Percentiles rank a stretch among this genome's conserved stretches.
These are phyloP conservation scores for Moniliella sp. DNA, from an alignment of 1,284 basidiomycete genomes.

Conservation along the genomic window DNA sequence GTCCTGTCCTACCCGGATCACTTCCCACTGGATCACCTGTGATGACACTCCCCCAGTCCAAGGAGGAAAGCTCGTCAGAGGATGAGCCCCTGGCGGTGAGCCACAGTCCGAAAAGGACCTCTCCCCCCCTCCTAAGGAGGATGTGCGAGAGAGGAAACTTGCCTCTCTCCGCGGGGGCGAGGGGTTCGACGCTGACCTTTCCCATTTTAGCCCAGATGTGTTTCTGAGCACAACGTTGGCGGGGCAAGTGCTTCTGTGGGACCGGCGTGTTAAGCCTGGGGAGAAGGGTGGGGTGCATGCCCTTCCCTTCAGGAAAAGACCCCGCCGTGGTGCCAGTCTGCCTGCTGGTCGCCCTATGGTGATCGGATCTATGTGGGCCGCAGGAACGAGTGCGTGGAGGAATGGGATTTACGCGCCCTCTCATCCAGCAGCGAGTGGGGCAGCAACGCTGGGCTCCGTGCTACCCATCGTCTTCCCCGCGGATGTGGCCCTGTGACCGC, in stretches of 20 bases:
- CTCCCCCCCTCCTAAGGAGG: no score
- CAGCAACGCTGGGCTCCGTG: neutral
- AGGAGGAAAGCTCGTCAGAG: no score
- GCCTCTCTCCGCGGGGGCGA: no score
- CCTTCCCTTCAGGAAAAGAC: conserved; percentile 68
- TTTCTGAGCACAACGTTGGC: conserved; percentile 74
- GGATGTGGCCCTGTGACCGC: conserved; percentile 80
- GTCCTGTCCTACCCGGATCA: no score
- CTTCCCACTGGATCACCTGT: no score
- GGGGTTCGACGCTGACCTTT: conserved; percentile 23
- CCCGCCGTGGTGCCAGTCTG: conserved; percentile 68
- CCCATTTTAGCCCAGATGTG: conserved; percentile 53
- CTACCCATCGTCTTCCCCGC: no score
- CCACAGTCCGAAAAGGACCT: no score
- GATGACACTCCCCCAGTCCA: no score
- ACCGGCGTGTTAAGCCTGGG: conserved; percentile 47
- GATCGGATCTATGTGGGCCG: conserved; percentile 64
- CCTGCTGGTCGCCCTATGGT: conserved; percentile 61
- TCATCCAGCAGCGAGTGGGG: no score
- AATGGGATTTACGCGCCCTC: conserved; percentile 63
- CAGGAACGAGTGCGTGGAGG: conserved; percentile 65
- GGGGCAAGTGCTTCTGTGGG: conserved; percentile 78
- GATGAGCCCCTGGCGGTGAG: no score
- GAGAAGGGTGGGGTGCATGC: conserved; percentile 50
- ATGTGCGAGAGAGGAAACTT: no score